phyloP scores from a whole-genome alignment of 2,329 filamentous ascomycete species.

The Fusarium chlamydosporum region DNA sequence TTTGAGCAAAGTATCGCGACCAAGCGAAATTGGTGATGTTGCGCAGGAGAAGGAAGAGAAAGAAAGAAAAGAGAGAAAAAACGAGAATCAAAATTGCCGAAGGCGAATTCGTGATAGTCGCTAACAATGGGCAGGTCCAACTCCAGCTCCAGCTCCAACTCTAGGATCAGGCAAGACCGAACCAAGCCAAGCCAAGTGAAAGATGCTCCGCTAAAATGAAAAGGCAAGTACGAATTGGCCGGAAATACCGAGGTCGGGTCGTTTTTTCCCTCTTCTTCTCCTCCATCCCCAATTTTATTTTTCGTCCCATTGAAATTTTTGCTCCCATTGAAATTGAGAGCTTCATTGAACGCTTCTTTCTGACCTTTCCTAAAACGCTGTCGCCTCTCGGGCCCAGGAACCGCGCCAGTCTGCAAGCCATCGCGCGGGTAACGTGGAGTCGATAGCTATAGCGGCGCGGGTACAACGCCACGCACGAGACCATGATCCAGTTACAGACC shows the following conservation, averaged over 20 bases:
- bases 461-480: slow-evolving; percentile 36
- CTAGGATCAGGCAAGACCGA: not conserved
- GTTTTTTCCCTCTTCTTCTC: slow-evolving; percentile 32
- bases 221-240: slow-evolving; percentile 35
- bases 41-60: slow-evolving; percentile 2
- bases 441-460: slow-evolving; percentile 39
- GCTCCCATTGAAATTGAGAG: slow-evolving; percentile 16
- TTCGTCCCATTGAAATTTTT: slow-evolving; percentile 9
- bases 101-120: slow-evolving; percentile 41
- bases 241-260: slow-evolving; percentile 40
- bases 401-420: slow-evolving; percentile 40
- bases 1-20: slow-evolving; percentile 21
- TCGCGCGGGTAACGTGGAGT: slow-evolving; percentile 46
- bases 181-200: not conserved
- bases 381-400: slow-evolving; percentile 27
- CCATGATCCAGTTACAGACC: slow-evolving; percentile 28
- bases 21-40: slow-evolving; percentile 24
- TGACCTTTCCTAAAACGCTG: slow-evolving; percentile 33
- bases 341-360: slow-evolving; percentile 9
- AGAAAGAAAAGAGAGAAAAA: not conserved
- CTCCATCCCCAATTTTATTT: slow-evolving; percentile 36
- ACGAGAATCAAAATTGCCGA: slow-evolving; percentile 40
- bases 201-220: slow-evolving; percentile 39
- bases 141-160: slow-evolving; percentile 17
- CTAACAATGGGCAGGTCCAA: slow-evolving; percentile 17